These are phyloP conservation scores for Ambrosia hybrid DNA, from an alignment of 140 eudicot genomes.

Conservation along the genomic window DNA sequence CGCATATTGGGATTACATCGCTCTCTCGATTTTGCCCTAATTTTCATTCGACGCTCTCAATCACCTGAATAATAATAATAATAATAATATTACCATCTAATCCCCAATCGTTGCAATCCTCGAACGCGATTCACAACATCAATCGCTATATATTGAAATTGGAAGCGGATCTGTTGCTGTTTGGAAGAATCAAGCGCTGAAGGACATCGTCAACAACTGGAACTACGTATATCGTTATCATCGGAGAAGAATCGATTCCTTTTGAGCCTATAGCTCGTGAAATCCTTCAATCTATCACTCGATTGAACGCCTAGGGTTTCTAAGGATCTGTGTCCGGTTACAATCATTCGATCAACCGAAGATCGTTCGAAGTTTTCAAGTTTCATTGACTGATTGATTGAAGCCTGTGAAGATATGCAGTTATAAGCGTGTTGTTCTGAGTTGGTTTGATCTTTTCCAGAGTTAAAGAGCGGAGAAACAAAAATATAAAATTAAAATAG, in stretches of 20 bases:
- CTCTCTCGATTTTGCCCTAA: conserved; percentile 37
- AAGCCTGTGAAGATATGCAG: conserved; percentile 28
- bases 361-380: conserved; percentile 21
- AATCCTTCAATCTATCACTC: not conserved
- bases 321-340: no score
- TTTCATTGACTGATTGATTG: conserved; percentile 19
- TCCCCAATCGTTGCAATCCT: not conserved
- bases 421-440: not conserved
- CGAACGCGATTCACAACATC: conserved; percentile 8
- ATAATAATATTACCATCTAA: not conserved
- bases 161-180: conserved; percentile 19
- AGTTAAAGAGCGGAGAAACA: conserved; percentile 31
- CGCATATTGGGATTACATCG: conserved; percentile 20
- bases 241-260: no score
- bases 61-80: not conserved
- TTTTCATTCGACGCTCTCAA: conserved; percentile 1
- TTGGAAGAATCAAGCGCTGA: conserved; percentile 38
- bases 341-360: not conserved
- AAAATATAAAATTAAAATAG: conserved; percentile 8
- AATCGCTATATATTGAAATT: conserved; percentile 14
- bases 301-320: not conserved
- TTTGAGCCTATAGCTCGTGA: conserved; percentile 1
- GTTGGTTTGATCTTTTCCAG: conserved; percentile 49
- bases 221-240: not conserved
- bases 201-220: conserved; percentile 24